Percentiles rank a stretch among this genome's conserved stretches.
phyloP scores from a whole-genome alignment of 164 flowering plant genomes.

The Sedum album region DNA sequence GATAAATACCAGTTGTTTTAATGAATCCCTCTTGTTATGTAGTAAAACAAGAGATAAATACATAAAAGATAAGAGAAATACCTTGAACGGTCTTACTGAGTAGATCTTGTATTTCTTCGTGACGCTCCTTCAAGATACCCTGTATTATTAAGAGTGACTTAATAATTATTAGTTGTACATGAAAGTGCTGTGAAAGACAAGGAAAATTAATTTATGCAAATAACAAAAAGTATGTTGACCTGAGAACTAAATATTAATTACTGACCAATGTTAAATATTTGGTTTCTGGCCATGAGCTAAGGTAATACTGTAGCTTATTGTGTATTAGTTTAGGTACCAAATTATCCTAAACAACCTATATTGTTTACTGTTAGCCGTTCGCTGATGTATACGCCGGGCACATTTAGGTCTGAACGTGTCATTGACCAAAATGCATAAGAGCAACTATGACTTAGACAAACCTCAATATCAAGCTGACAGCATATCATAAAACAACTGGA shows the following conservation, averaged over 20 bases:
- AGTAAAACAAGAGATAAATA: background rate
- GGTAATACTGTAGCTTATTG: too few relatives aligned
- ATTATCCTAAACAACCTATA: too few relatives aligned
- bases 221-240: background rate
- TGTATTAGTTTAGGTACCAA: too few relatives aligned
- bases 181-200: background rate
- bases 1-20: background rate
- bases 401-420: too few relatives aligned
- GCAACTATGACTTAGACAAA: background rate
- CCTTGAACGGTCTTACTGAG: constrained; percentile 75
- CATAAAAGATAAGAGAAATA: constrained; percentile 15
- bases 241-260: too few relatives aligned
- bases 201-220: background rate
- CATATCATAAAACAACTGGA: background rate
- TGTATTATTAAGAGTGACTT: constrained; percentile 19
- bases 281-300: too few relatives aligned
- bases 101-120: constrained; percentile 42
- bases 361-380: too few relatives aligned
- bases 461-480: background rate
- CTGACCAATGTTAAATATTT: too few relatives aligned
- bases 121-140: constrained; percentile 42
- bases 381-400: too few relatives aligned
- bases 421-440: too few relatives aligned
- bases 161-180: background rate
- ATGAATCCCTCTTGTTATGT: background rate